Percentiles rank a stretch among this genome's conserved stretches.
These are phyloP conservation scores for Botrytis galanthina DNA, from an alignment of 2,329 filamentous ascomycete genomes.

Conservation along the genomic window DNA sequence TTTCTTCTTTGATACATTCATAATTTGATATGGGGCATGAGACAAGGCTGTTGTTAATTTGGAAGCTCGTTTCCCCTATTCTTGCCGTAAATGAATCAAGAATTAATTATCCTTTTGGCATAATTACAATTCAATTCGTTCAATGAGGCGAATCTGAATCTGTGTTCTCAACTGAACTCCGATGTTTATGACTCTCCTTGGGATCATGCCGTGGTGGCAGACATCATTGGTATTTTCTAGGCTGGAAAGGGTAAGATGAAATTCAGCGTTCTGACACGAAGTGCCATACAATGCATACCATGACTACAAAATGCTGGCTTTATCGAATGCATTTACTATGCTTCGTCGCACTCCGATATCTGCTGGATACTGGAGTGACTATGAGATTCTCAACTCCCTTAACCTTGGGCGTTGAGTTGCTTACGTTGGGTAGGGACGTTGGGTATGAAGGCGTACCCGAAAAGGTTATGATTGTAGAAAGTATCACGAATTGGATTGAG, in stretches of 20 bases:
- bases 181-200: not conserved
- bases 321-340: no score
- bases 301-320: not conserved
- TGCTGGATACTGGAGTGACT: not conserved
- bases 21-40: not conserved
- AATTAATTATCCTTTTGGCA: not conserved
- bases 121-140: not conserved
- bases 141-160: not conserved
- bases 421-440: not conserved
- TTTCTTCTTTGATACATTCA: not conserved
- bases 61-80: not conserved
- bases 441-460: not conserved
- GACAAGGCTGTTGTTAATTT: not conserved
- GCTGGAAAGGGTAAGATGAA: no score
- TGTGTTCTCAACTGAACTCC: not conserved
- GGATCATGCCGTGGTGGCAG: not conserved
- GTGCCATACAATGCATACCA: not conserved
- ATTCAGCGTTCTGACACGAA: not conserved
- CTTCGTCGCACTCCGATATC: not conserved
- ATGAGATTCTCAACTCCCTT: not conserved
- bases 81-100: not conserved
- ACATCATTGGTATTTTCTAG: not conserved
- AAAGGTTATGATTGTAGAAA: not conserved
- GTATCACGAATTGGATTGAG: not conserved
- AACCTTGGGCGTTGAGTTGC: not conserved